A percentile compares a stretch with the other conserved stretches of the same genome.
These are phyloP conservation scores for Coniochaeta prunicola DNA, from an alignment of 2,329 filamentous ascomycete species.

Conservation along the genomic window DNA sequence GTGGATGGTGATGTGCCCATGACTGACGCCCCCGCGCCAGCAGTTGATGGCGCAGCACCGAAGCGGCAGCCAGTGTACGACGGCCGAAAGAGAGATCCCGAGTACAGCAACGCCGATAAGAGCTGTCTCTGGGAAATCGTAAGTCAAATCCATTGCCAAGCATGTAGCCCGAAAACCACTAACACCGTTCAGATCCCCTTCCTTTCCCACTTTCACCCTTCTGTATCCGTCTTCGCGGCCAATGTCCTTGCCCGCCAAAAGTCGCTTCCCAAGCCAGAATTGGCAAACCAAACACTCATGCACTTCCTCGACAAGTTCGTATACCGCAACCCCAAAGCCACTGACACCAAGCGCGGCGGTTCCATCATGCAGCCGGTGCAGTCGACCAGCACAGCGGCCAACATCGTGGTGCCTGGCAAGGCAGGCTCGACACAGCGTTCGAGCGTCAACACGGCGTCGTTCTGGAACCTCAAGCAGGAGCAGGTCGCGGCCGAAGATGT, in stretches of 20 bases:
- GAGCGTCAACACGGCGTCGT: slow-evolving; percentile 73
- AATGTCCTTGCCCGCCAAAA: slow-evolving; percentile 62
- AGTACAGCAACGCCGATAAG: slow-evolving; percentile 85
- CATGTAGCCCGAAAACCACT: neutral
- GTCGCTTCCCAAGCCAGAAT: slow-evolving; percentile 80
- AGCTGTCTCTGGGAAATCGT: slow-evolving; percentile 87
- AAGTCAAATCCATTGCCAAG: neutral
- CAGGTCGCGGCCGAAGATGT: slow-evolving; percentile 87
- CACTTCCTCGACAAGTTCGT: slow-evolving; percentile 97
- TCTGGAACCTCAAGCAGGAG: slow-evolving; percentile 86
- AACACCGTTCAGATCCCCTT: slow-evolving; percentile 46
- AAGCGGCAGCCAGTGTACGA: slow-evolving; percentile 53
- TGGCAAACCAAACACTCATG: slow-evolving; percentile 83
- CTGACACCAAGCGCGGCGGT: slow-evolving; percentile 59
- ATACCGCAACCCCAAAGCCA: slow-evolving; percentile 86
- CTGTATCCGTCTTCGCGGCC: slow-evolving; percentile 75
- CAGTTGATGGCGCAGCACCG: slow-evolving; percentile 10
- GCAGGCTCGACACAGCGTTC: slow-evolving; percentile 25
- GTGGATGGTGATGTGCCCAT: slow-evolving; percentile 56
- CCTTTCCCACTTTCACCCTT: slow-evolving; percentile 82
- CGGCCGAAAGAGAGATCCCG: slow-evolving; percentile 82
- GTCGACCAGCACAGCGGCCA: slow-evolving; percentile 40
- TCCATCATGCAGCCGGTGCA: slow-evolving; percentile 90
- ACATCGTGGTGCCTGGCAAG: slow-evolving; percentile 49
- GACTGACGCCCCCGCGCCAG: slow-evolving; percentile 33